These are phyloP conservation scores for Fomitopsis serialis DNA, from an alignment of 768 basidiomycete genomes.

Conservation along the genomic window DNA sequence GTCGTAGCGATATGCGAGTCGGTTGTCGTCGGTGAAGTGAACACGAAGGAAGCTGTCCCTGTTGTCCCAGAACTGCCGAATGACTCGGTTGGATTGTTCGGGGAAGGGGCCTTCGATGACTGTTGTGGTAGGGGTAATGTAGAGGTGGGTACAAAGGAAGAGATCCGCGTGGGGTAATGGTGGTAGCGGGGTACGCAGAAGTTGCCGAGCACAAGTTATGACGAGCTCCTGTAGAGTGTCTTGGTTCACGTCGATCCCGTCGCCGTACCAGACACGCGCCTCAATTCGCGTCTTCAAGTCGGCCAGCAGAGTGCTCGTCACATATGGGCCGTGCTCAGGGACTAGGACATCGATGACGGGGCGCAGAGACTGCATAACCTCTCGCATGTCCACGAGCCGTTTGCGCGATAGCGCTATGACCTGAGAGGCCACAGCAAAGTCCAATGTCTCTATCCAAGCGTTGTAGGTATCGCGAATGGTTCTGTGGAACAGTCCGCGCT, in stretches of 20 bases:
- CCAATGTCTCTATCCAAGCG: constrained; percentile 29
- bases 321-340: constrained; percentile 24
- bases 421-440: constrained; percentile 56
- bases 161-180: constrained; percentile 20
- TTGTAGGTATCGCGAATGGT: constrained; percentile 26
- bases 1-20: constrained; percentile 47
- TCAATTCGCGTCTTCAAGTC: constrained; percentile 27
- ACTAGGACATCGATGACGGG: constrained; percentile 27
- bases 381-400: constrained; percentile 40
- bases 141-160: constrained; percentile 41
- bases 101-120: constrained; percentile 47
- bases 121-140: constrained; percentile 51
- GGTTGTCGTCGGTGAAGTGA: constrained; percentile 55
- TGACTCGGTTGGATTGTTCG: constrained; percentile 58
- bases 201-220: constrained; percentile 22
- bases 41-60: constrained; percentile 59
- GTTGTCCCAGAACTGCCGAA: constrained; percentile 43
- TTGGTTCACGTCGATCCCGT: constrained; percentile 4
- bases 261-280: constrained; percentile 15
- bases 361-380: constrained; percentile 39
- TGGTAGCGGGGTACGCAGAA: neutral
- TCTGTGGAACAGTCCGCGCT: constrained; percentile 40
- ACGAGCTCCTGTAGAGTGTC: constrained; percentile 7
- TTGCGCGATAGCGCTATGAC: constrained; percentile 37
- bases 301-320: constrained; percentile 37